Conservation (phyloP, 352 stramenopile species). For the Phytophthora ramorum region DNA sequence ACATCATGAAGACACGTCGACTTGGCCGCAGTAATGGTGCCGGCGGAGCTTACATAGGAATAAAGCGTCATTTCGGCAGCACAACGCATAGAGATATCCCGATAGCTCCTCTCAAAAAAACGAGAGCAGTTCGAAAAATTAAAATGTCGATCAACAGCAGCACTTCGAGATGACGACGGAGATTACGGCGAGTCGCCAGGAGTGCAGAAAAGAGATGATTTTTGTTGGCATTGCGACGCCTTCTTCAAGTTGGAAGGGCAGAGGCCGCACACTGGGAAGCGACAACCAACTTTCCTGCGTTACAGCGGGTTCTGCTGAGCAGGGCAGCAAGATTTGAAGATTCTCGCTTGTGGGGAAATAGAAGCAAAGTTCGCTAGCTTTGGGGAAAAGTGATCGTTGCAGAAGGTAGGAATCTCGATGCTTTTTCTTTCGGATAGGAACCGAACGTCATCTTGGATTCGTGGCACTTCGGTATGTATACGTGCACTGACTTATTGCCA, state of each 20-base stretch:
- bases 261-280: not conserved
- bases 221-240: not conserved
- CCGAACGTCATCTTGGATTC: not conserved
- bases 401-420: constrained; percentile 5
- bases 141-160: not conserved
- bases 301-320: not conserved
- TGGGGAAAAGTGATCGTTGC: not conserved
- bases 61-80: not conserved
- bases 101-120: not conserved
- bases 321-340: constrained; percentile 22
- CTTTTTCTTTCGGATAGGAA: not conserved
- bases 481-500: too few species aligned
- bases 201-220: not conserved
- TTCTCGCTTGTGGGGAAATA: not conserved
- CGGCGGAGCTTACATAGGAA: not conserved
- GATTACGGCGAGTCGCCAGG: constrained; percentile 8
- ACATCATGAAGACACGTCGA: not conserved
- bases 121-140: not conserved
- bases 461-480: too few species aligned
- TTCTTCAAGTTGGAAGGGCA: constrained; percentile 2
- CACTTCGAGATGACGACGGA: constrained; percentile 4
- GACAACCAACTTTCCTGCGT: not conserved
- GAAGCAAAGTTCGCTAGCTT: not conserved
- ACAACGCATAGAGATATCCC: not conserved
- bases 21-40: not conserved